Percentiles rank a stretch among this genome's conserved stretches.
These are phyloP conservation scores for Colletotrichum camelliae DNA, from an alignment of 2,329 filamentous ascomycete genomes.

Conservation along the genomic window DNA sequence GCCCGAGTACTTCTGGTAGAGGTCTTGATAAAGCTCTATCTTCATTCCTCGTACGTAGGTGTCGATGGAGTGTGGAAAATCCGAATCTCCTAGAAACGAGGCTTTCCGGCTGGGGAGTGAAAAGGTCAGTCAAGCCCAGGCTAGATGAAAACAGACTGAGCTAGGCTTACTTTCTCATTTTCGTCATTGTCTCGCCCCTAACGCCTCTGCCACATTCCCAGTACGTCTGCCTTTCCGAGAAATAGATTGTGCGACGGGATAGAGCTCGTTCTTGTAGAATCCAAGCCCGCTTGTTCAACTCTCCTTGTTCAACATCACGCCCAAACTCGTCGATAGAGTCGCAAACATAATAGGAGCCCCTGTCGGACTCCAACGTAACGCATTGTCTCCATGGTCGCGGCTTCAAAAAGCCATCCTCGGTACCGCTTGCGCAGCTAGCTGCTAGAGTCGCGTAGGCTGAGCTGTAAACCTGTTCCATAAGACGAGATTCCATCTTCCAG, in stretches of 20 bases:
- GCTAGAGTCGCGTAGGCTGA: neutral
- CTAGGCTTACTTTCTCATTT: slow-evolving; percentile 30
- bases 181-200: slow-evolving; percentile 36
- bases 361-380: neutral
- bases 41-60: neutral
- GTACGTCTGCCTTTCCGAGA: slow-evolving; percentile 38
- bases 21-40: neutral
- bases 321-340: slow-evolving; percentile 38
- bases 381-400: neutral
- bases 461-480: slow-evolving; percentile 13
- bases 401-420: neutral
- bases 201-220: slow-evolving; percentile 42
- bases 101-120: neutral
- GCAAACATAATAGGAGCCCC: slow-evolving; percentile 23
- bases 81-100: neutral
- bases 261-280: slow-evolving; percentile 43
- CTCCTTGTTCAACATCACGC: slow-evolving; percentile 31
- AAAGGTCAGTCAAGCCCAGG: too few species aligned
- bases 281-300: slow-evolving; percentile 41
- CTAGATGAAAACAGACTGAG: too few species aligned
- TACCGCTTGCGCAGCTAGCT: neutral
- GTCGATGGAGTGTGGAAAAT: neutral
- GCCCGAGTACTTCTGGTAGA: neutral
- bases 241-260: slow-evolving; percentile 40
- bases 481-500: slow-evolving; percentile 14